phyloP scores from a whole-genome alignment of 306 rosid genomes.

The Hippophae tibetana region DNA sequence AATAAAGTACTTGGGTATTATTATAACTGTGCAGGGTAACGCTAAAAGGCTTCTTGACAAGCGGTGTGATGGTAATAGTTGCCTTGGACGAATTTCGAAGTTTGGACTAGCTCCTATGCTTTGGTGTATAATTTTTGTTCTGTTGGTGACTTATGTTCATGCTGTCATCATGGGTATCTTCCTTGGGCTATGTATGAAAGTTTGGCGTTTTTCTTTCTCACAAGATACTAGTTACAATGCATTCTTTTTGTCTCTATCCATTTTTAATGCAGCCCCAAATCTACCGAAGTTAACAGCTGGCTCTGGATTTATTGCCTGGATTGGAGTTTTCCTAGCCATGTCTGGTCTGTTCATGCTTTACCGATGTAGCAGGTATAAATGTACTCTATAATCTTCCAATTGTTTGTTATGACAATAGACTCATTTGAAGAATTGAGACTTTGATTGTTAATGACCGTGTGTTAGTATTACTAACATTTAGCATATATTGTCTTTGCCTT shows the following conservation, averaged over 20 bases:
- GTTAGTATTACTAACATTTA: not conserved
- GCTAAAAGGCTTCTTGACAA: conserved; percentile 85
- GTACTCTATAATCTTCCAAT: not conserved
- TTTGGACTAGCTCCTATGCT: conserved; percentile 87
- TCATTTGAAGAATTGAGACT: not conserved
- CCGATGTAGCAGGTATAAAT: conserved; percentile 71
- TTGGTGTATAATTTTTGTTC: conserved; percentile 75
- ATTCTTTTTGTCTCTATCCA: conserved; percentile 5
- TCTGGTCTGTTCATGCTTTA: conserved; percentile 64
- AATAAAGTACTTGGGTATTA: not conserved
- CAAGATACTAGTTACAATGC: conserved; percentile 9
- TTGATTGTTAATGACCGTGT: not conserved
- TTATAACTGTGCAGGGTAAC: conserved; percentile 56
- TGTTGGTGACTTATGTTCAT: conserved; percentile 65
- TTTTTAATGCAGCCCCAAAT: conserved; percentile 45
- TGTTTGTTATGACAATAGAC: not conserved
- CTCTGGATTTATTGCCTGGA: conserved; percentile 68
- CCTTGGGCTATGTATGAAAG: conserved; percentile 25
- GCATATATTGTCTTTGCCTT: not conserved
- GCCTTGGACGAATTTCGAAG: conserved; percentile 61
- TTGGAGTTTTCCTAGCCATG: conserved; percentile 75
- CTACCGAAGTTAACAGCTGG: conserved; percentile 74
- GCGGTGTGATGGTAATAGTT: conserved; percentile 68
- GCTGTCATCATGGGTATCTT: conserved; percentile 76
- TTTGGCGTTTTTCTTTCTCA: not conserved